These are phyloP conservation scores for Penicillium sp. DNA, from an alignment of 2,329 filamentous ascomycete species.

Conservation along the genomic window DNA sequence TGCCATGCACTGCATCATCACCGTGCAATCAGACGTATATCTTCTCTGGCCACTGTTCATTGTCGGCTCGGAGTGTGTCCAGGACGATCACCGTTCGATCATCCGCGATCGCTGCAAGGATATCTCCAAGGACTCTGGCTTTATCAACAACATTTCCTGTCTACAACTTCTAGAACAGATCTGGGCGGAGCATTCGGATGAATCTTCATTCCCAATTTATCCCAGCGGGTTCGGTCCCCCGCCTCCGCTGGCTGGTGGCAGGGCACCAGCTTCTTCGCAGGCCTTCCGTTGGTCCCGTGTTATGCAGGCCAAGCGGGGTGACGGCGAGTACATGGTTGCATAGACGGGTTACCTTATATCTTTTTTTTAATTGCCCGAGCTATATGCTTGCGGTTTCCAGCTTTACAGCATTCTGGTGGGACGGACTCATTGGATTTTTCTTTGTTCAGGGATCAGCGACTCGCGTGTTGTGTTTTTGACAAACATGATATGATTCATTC, in stretches of 20 bases:
- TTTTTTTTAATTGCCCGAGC: background rate
- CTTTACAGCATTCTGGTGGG: slow-evolving; percentile 3
- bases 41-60: slow-evolving; percentile 90
- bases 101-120: slow-evolving; percentile 73
- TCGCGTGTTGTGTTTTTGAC: slow-evolving; percentile 6
- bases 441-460: slow-evolving; percentile 8
- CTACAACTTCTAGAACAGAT: slow-evolving; percentile 77
- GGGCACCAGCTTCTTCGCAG: slow-evolving; percentile 10
- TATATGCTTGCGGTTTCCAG: background rate
- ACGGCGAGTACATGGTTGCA: slow-evolving; percentile 35
- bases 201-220: slow-evolving; percentile 18
- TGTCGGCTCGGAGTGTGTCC: slow-evolving; percentile 77
- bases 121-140: slow-evolving; percentile 79
- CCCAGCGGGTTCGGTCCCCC: slow-evolving; percentile 14
- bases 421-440: background rate
- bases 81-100: slow-evolving; percentile 66
- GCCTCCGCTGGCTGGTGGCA: slow-evolving; percentile 12
- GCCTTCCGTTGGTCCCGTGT: slow-evolving; percentile 33
- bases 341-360: slow-evolving; percentile 8
- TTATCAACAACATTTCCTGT: slow-evolving; percentile 84
- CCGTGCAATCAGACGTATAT: slow-evolving; percentile 76
- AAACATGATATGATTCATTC: slow-evolving; percentile 17
- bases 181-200: slow-evolving; percentile 50
- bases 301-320: slow-evolving; percentile 31
- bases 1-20: slow-evolving; percentile 73